Conservation (phyloP, 1,284 basidiomycete species). For the Malassezia vespertilionis region DNA sequence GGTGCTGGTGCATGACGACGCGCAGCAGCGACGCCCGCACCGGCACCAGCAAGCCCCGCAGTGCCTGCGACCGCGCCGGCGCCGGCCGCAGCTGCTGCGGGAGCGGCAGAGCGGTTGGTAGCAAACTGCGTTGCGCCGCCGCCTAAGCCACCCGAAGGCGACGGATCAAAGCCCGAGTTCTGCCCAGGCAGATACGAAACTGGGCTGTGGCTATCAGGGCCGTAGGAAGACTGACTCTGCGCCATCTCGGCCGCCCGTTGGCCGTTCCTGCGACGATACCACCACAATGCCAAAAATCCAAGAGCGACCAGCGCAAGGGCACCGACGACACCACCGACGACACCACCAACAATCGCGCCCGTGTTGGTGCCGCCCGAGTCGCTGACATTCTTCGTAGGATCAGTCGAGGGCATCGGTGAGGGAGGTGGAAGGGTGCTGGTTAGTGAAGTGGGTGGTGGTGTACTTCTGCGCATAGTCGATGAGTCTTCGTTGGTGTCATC, state of each 20-base stretch:
- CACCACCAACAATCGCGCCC: constrained; percentile 16
- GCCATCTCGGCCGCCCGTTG: no score
- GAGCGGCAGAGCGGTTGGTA: neutral
- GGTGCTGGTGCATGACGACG: neutral
- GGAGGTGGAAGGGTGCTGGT: no score
- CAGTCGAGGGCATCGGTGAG: no score
- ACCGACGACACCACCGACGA: constrained; percentile 16
- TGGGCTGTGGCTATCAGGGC: no score
- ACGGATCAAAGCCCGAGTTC: no score
- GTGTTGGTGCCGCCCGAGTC: constrained; percentile 1
- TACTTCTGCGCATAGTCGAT: no score
- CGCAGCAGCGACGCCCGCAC: neutral
- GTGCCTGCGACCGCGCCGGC: neutral
- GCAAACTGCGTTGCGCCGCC: neutral
- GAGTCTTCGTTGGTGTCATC: no score
- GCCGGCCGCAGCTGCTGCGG: neutral
- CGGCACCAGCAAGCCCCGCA: constrained; percentile 3
- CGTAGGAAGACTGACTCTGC: no score
- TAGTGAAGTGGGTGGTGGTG: no score
- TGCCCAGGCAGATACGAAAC: no score
- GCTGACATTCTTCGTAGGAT: neutral
- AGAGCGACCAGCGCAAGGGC: neutral
- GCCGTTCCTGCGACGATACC: no score
- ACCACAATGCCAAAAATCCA: neutral
- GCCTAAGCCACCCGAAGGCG: no score